These are phyloP conservation scores for Sporopachydermia lactativora DNA, from an alignment of 805 yeast species.

Conservation along the genomic window DNA sequence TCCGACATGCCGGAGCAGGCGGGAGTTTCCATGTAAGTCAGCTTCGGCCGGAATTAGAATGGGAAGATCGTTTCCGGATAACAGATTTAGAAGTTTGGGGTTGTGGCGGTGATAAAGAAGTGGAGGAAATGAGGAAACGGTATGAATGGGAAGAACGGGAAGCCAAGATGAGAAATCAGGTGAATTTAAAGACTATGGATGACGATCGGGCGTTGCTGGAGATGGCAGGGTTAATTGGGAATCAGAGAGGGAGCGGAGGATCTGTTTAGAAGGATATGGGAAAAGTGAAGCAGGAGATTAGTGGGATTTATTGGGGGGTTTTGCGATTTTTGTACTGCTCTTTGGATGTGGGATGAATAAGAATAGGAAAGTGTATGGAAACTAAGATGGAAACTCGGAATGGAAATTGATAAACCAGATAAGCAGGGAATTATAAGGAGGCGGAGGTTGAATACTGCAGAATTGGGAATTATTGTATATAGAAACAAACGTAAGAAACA, in stretches of 20 bases:
- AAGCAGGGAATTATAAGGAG: not conserved
- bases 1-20: conserved; percentile 52
- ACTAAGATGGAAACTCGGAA: not conserved
- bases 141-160: conserved; percentile 92
- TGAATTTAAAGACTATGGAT: conserved; percentile 50
- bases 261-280: conserved; percentile 19
- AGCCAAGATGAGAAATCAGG: conserved; percentile 60
- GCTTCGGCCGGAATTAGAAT: conserved; percentile 22
- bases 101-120: conserved; percentile 64
- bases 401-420: not conserved
- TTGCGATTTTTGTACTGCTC: not conserved
- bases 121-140: conserved; percentile 57
- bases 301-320: conserved; percentile 4
- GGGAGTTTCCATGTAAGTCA: conserved; percentile 31
- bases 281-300: conserved; percentile 2
- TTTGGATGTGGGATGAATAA: not conserved
- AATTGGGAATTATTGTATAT: too few species aligned
- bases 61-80: conserved; percentile 58
- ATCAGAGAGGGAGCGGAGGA: conserved; percentile 33
- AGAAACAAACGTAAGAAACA: too few species aligned
- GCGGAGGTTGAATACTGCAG: not conserved
- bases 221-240: conserved; percentile 56
- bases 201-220: conserved; percentile 82
- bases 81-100: conserved; percentile 88
- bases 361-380: not conserved